Evolutionary conservation across 805 yeast genomes (phyloP).

Genomic region (Saccharomycopsis fibuligera): DNA sequence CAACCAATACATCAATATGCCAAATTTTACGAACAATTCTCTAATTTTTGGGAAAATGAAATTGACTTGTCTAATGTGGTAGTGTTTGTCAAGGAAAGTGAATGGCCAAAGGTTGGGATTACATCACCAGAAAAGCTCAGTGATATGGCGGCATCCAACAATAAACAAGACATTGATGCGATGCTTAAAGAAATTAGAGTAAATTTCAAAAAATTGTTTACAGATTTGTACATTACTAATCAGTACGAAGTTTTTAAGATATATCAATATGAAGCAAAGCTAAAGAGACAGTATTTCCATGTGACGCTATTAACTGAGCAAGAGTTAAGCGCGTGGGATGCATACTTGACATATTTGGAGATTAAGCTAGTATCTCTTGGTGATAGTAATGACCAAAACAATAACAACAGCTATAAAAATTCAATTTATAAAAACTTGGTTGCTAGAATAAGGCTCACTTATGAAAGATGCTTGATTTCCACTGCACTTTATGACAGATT

Average conservation of each 20-base stretch:
- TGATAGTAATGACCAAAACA: background rate
- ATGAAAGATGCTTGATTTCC: slow-evolving; percentile 43
- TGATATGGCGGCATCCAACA: background rate
- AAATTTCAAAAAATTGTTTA: slow-evolving; percentile 40
- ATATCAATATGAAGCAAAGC: slow-evolving; percentile 41
- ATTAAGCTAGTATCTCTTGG: slow-evolving; percentile 8
- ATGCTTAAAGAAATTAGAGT: slow-evolving; percentile 28
- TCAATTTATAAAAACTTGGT: slow-evolving; percentile 25
- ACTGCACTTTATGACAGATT: slow-evolving; percentile 40
- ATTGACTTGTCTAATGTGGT: slow-evolving; percentile 16
- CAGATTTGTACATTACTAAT: slow-evolving; percentile 48
- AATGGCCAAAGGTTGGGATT: slow-evolving; percentile 21
- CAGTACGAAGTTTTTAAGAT: slow-evolving; percentile 47
- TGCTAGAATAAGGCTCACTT: slow-evolving; percentile 28
- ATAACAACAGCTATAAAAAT: slow-evolving; percentile 21
- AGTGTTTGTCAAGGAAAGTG: slow-evolving; percentile 21
- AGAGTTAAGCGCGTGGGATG: slow-evolving; percentile 53
- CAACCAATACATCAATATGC: slow-evolving; percentile 51
- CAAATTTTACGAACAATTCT: slow-evolving; percentile 36
- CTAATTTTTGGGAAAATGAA: slow-evolving; percentile 30
- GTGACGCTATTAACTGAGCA: slow-evolving; percentile 32
- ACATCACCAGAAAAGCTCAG: background rate
- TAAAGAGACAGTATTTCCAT: slow-evolving; percentile 34
- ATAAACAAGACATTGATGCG: slow-evolving; percentile 3
- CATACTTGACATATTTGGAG: slow-evolving; percentile 52